phyloP scores from a whole-genome alignment of 2,329 filamentous ascomycete genomes.

The Alternaria brassicicola region DNA sequence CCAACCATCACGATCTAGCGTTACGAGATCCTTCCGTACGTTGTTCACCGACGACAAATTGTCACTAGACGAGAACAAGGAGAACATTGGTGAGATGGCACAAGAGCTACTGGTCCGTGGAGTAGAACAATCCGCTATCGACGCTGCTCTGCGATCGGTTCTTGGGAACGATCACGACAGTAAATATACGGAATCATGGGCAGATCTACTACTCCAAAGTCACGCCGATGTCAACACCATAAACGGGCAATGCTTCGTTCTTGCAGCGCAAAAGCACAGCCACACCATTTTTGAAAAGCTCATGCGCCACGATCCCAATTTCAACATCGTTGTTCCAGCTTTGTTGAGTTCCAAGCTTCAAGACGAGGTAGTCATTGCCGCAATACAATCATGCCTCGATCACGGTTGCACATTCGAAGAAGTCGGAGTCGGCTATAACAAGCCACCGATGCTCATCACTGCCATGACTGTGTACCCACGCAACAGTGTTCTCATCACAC shows the following conservation, averaged over 20 bases:
- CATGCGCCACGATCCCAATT: conserved; percentile 54
- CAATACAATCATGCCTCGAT: conserved; percentile 63
- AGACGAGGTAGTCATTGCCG: conserved; percentile 53
- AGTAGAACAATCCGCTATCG: conserved; percentile 38
- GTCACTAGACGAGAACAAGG: neutral
- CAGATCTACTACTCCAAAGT: conserved; percentile 36
- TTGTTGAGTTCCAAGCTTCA: conserved; percentile 60
- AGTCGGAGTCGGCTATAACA: conserved; percentile 21
- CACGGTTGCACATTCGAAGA: conserved; percentile 42
- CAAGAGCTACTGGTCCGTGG: conserved; percentile 33
- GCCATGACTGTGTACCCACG: conserved; percentile 37
- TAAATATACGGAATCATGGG: conserved; percentile 15
- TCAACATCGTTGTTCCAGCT: conserved; percentile 61
- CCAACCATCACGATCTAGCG: conserved; percentile 29
- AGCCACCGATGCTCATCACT: conserved; percentile 30
- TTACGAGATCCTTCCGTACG: conserved; percentile 37
- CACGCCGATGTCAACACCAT: conserved; percentile 40
- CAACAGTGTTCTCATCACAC: conserved; percentile 24
- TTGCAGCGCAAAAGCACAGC: conserved; percentile 34
- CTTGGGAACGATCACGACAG: conserved; percentile 22
- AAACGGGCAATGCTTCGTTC: conserved; percentile 39
- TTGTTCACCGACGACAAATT: conserved; percentile 30
- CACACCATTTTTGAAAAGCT: conserved; percentile 33
- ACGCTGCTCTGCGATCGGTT: conserved; percentile 31
- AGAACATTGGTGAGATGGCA: conserved; percentile 21